Evolutionary conservation across 2,329 filamentous ascomycete species (phyloP), one percentile per base, ranked within the genome.

Genomic region (Pestalotiopsis sp.): DNA sequence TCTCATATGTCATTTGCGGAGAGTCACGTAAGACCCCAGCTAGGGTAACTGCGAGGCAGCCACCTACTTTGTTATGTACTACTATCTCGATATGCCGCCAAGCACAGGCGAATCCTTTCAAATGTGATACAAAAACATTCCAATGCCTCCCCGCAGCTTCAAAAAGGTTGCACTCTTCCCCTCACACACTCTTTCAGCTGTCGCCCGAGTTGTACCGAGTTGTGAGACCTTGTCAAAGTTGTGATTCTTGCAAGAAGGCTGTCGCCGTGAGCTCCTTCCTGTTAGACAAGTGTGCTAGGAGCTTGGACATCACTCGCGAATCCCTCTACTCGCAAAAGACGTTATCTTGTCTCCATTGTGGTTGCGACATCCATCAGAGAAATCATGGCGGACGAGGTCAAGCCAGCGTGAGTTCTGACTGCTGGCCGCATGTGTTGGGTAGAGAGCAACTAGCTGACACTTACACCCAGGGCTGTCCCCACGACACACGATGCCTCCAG

Each of bases 401-500:
- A 64, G 61, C 61, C 61, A 25, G 20, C 61, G 61, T 64, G 61
- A 64, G 61, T 64, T 17, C 13, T 49, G 39, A 49, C 36, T 64
- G 61, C 9, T 61, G 59, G 11, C 11, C n/a, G n/a, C 56, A 36
- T 27, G 57, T 13, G 7, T 13, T 36, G 25, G 13, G 38, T 14
- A 39, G 27, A 62, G 13, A 62, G 11, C 11, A 20, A 17, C 12
- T 11, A 63, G 49, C 68, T 68, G 68, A 71, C 49, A 62, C 39
- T 14, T 17, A 13, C 13, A 38, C 3, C 6, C 39, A 41, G 52
- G 9, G 23, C 39, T 70, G 70, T 31, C 65, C 67, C 38, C 60
- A 70, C 64, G 41, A 71, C 71, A 64, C 71, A 71, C 59, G 68
- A 70, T 20, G 75, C 77, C 64, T 74, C 77, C 41, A 77, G 76